Evolutionary conservation across 192 early-diverging fungal genomes (phyloP).

Genomic region (Radiomyces spectabilis): DNA sequence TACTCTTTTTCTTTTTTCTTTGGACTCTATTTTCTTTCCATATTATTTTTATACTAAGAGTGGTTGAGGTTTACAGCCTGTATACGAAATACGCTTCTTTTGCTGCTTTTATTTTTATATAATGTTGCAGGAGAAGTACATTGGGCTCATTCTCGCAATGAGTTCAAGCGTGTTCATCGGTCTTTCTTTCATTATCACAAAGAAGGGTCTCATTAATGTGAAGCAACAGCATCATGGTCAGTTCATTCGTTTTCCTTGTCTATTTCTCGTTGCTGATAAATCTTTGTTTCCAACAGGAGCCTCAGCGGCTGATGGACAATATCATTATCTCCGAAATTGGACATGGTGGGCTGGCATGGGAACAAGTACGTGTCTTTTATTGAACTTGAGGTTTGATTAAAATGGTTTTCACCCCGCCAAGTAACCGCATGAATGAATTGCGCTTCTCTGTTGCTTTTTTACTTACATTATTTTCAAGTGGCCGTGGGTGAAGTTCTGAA

Average conservation of each 20-base stretch:
- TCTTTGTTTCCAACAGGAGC: constrained; percentile 44
- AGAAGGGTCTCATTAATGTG: constrained; percentile 87
- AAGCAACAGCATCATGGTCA: constrained; percentile 46
- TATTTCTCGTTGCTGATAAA: constrained; percentile 1
- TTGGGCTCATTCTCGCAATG: constrained; percentile 85
- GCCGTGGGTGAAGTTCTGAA: constrained; percentile 72
- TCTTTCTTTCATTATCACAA: constrained; percentile 88
- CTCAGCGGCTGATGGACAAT: constrained; percentile 61
- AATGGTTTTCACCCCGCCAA: no score
- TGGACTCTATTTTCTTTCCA: background rate
- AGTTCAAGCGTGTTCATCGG: constrained; percentile 86
- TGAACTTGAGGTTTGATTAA: background rate
- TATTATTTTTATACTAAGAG: background rate
- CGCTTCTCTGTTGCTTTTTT: background rate
- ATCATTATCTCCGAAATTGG: constrained; percentile 77
- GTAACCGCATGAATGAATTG: background rate
- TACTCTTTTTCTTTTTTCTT: constrained; percentile 1
- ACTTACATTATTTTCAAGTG: constrained; percentile 45
- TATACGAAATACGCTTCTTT: background rate
- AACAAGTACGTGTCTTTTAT: constrained; percentile 49
- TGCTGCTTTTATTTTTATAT: background rate
- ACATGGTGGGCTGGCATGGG: constrained; percentile 90
- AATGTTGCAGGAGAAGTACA: constrained; percentile 66
- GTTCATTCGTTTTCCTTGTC: background rate
- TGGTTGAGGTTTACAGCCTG: background rate